phyloP scores from a whole-genome alignment of 345 rosid genomes.

The Brassica nigra region DNA sequence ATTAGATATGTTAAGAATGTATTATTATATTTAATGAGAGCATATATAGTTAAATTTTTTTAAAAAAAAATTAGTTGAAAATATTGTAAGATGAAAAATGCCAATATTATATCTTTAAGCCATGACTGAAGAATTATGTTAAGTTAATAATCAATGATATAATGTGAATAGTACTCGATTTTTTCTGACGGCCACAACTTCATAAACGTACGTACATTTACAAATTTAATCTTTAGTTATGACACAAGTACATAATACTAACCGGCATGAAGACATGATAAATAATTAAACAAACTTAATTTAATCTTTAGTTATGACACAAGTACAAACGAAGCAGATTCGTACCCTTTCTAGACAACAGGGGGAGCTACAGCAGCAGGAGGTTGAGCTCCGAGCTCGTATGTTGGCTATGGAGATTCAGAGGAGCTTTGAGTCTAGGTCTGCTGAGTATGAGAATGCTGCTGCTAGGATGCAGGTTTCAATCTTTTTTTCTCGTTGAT shows the following conservation, averaged over 20 bases:
- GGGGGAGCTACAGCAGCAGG: constrained; percentile 73
- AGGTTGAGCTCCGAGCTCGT: constrained; percentile 78
- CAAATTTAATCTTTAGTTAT: too few species aligned
- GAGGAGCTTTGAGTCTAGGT: constrained; percentile 57
- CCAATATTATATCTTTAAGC: background rate
- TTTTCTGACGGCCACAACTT: too few species aligned
- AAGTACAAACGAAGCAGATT: constrained; percentile 48
- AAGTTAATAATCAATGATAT: background rate
- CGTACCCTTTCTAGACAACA: constrained; percentile 58
- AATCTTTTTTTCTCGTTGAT: background rate
- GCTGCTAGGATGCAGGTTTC: constrained; percentile 69
- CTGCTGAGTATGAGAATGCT: constrained; percentile 63
- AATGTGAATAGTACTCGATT: too few species aligned
- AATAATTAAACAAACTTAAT: too few species aligned
- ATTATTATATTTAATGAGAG: background rate
- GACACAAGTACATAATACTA: too few species aligned
- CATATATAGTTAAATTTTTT: background rate
- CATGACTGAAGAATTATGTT: background rate
- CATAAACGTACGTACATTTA: too few species aligned
- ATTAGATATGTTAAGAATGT: background rate
- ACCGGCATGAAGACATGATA: too few species aligned
- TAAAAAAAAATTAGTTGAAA: background rate
- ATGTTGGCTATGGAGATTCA: constrained; percentile 66
- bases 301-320: too few species aligned
- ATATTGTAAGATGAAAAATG: background rate